Conservation (phyloP, 2,329 filamentous ascomycete species). For the Teratosphaeriaceae sp. region DNA sequence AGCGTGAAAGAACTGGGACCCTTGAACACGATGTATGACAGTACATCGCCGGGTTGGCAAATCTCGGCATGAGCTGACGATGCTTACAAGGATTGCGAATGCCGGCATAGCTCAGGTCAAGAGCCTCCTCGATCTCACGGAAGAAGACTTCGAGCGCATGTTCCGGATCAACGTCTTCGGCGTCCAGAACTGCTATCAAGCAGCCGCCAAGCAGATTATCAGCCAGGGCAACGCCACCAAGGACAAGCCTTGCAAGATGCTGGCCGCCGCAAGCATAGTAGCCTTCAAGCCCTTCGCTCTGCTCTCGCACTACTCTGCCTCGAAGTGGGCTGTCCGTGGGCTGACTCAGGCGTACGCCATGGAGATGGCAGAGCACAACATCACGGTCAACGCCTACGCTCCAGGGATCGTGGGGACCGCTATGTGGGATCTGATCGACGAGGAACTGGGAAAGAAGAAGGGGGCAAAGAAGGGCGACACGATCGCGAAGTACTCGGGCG, state of each 20-base stretch:
- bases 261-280: slow-evolving; percentile 45
- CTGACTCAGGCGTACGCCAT: slow-evolving; percentile 61
- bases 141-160: slow-evolving; percentile 52
- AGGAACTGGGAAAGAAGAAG: slow-evolving; percentile 47
- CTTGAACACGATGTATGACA: slow-evolving; percentile 38
- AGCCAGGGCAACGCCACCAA: slow-evolving; percentile 45
- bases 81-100: slow-evolving; percentile 52
- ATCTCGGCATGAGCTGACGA: too few species aligned
- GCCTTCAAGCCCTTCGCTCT: slow-evolving; percentile 55
- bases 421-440: slow-evolving; percentile 65
- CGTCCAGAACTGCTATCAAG: slow-evolving; percentile 58
- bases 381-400: slow-evolving; percentile 61
- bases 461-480: slow-evolving; percentile 40
- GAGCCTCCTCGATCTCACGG: slow-evolving; percentile 48
- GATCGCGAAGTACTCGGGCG: slow-evolving; percentile 48
- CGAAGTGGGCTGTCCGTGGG: slow-evolving; percentile 61
- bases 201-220: slow-evolving; percentile 60
- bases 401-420: slow-evolving; percentile 60
- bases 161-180: slow-evolving; percentile 61
- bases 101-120: slow-evolving; percentile 57
- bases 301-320: slow-evolving; percentile 56
- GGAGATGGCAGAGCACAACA: slow-evolving; percentile 57
- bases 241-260: slow-evolving; percentile 38
- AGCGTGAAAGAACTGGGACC: slow-evolving; percentile 50
- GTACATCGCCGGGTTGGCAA: too few species aligned